Base-by-base conservation (phyloP, 495 filamentous ascomycete genomes). In the Talaromyces trachyspermus region DNA sequence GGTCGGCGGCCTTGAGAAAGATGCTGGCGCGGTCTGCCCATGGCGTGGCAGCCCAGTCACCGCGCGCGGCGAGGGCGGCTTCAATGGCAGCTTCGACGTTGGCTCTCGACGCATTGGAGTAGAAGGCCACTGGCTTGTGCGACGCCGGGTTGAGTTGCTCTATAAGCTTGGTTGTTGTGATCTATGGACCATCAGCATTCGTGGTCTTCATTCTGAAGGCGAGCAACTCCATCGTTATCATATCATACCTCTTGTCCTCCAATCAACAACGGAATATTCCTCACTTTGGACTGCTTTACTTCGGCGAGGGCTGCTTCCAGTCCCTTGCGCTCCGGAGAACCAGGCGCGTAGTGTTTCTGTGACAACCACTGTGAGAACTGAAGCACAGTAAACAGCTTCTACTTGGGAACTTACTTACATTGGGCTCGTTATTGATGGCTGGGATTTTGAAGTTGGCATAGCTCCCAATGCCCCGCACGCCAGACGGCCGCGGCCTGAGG, bases 1-100 rank as follows among this genome's bases (percentile, higher is more conserved):
- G 70, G 64, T 96, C 91, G 12, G 91, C 91, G 2, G 91, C 92
- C 65, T 95, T 94, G 15, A 96, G 75, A 69, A 96, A 97, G 51
- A 97, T 75, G 17, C 91, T 84, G 5, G 91, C 92, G 43, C 91
- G 75, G 66, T 95, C 90, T 24, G 83, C 77, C 55, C 96, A 96
- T 4, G 88, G 86, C 5, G 89, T 74, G 5, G 77, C 72, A 55
- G 89, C 85, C 91, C 92, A 97, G 46, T 74, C 65, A 22, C 76
- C 66, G 68, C 95, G 95, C 1, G 90, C 92, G 6, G 76, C 73
- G 12, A 97, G 74, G 0, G 91, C 92, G 29, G 83, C 71, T 9
- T 83, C 75, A 57, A 97, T 95, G 25, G 90, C 89, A 2, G 69
- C 60, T 26, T 74, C 69, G 47, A 96, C 85, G 48, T 95, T 78